Evolutionary conservation across 768 basidiomycete genomes (phyloP).

Genomic region (Mycena pura): DNA sequence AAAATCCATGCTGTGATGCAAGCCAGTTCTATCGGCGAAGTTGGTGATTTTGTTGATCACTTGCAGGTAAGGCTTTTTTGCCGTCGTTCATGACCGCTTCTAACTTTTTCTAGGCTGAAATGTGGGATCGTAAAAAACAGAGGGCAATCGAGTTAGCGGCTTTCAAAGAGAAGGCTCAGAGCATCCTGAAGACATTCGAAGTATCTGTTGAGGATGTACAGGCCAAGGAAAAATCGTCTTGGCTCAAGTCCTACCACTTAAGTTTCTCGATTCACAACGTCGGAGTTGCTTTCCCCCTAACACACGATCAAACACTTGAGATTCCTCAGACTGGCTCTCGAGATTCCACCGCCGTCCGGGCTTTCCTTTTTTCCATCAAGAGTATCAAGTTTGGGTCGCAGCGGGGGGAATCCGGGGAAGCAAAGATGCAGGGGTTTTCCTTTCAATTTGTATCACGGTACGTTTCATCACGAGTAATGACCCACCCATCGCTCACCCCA

Average conservation of each 20-base stretch:
- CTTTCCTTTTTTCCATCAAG: constrained; percentile 86
- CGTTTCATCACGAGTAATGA: constrained; percentile 29
- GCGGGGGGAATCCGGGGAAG: constrained; percentile 80
- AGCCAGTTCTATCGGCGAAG: constrained; percentile 88
- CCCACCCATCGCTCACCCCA: constrained; percentile 21
- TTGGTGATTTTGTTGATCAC: constrained; percentile 89
- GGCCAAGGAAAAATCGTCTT: constrained; percentile 47
- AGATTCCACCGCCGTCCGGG: constrained; percentile 61
- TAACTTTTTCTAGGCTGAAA: constrained; percentile 61
- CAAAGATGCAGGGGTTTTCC: constrained; percentile 72
- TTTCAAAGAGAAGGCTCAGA: constrained; percentile 83
- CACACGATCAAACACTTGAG: constrained; percentile 63
- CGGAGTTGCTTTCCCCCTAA: constrained; percentile 91
- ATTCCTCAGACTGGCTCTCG: constrained; percentile 48
- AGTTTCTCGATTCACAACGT: constrained; percentile 66
- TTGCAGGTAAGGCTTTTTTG: constrained; percentile 62
- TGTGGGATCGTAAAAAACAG: constrained; percentile 74
- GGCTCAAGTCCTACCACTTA: constrained; percentile 64
- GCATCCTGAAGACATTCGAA: constrained; percentile 78
- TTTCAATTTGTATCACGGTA: constrained; percentile 88
- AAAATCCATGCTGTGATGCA: constrained; percentile 95
- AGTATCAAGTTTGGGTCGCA: constrained; percentile 75
- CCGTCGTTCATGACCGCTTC: background rate
- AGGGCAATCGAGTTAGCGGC: constrained; percentile 79
- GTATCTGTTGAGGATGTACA: constrained; percentile 55